Base-by-base conservation (phyloP, 163 green algal species). In the Prototheca cutis region DNA sequence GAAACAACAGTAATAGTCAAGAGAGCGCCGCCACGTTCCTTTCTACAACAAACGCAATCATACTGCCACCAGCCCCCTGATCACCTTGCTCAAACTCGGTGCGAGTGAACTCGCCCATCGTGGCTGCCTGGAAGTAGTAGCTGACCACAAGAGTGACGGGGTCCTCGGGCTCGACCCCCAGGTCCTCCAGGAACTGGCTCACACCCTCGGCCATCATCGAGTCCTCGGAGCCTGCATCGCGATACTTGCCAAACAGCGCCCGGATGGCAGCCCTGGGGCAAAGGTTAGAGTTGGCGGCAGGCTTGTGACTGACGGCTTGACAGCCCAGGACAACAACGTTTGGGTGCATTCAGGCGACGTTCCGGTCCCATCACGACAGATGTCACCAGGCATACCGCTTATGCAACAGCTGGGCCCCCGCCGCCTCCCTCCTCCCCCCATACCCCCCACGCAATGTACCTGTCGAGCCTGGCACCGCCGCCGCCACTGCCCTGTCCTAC, bases 51-150 rank as follows among this genome's bases (percentile, higher is more conserved):
- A n/a, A n/a, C n/a, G n/a, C n/a, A n/a, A n/a, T n/a, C n/a, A n/a
- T n/a, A n/a, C n/a, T n/a, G n/a, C n/a, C n/a, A n/a, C n/a, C n/a
- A n/a, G n/a, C n/a, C n/a, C n/a, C n/a, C n/a, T n/a, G n/a, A n/a
- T n/a, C n/a, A n/a, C n/a, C n/a, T 8, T 55, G 40, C 13, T 83
- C 51, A 63, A 93, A 95, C 71, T 94, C 85, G 2, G 81, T 53
- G 13, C 49, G 58, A 39, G 53, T 87, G 70, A 82, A 96, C 78
- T 95, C 87, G 59, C 85, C 83, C 90, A 95, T 95, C 21, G 78
- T 74, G 4, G 66, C 81, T 21, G 87, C 86, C n/a, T 77, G 75
- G 45, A 86, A 72, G 42, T 63, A 45, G 63, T 70, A 93, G 61
- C 80, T 85, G 8, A 97, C 75, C 10, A 96, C 83, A 45, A 97